These are phyloP conservation scores for Plasmodium sp. DNA, from an alignment of 169 alveolate species.

Conservation along the genomic window DNA sequence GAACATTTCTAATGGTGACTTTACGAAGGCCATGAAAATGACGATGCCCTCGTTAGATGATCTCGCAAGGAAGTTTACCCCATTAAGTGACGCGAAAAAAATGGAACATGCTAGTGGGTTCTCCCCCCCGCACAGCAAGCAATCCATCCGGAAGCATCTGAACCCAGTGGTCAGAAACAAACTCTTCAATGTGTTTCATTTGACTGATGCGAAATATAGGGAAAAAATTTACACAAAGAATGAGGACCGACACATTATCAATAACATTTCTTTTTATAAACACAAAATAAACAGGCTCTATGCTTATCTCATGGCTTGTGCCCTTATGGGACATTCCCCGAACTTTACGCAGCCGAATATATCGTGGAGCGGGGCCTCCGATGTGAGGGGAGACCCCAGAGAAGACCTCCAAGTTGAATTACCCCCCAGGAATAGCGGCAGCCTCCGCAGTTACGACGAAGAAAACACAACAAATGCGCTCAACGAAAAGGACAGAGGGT, in stretches of 20 bases:
- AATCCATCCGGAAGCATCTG: not conserved
- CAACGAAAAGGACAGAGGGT: not conserved
- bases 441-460: not conserved
- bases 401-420: not conserved
- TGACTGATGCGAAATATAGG: not conserved
- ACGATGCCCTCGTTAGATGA: not conserved
- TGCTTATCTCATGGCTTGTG: not conserved
- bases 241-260: not conserved
- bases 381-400: not conserved
- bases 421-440: not conserved
- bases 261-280: constrained; percentile 28
- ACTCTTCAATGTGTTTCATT: not conserved
- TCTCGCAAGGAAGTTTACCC: not conserved
- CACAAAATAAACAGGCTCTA: constrained; percentile 7
- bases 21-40: not conserved
- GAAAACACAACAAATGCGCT: not conserved
- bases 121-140: not conserved
- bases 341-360: not conserved
- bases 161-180: not conserved
- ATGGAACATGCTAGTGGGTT: not conserved
- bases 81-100: not conserved
- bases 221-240: not conserved
- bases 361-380: not conserved
- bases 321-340: not conserved
- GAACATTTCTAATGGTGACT: constrained; percentile 1